Base-by-base conservation (phyloP, 2,329 filamentous ascomycete species). In the Aspergillus felis region DNA sequence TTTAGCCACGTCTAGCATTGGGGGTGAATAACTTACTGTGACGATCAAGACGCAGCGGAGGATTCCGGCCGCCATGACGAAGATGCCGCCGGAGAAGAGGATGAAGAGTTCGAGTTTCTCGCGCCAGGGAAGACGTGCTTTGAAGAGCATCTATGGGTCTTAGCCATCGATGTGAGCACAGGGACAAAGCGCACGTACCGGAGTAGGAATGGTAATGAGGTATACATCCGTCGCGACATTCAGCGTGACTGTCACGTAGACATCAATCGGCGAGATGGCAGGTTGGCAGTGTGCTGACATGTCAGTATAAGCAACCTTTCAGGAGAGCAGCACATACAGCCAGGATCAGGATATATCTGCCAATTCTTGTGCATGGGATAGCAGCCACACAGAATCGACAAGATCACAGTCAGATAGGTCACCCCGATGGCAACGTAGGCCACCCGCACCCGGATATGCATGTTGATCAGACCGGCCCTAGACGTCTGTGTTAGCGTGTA, bases 221-320 rank as follows among this genome's bases (percentile, higher is more conserved):
- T 86, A 86, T 1, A 84, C 53, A 61, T 87, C 84, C 3, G 84
- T 87, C 1, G 72, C 62, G 2, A 84, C 77, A 60, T 85, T 86
- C 58, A 81, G 71, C 3, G 76, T 71, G 32, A 82, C 78, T 1
- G 77, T 81, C n/a, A 81, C 76, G 67, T 80, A 83, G 41, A 83
- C 73, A 50, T 83, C 75, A 51, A 79, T 77, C 17, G 75, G 75
- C 0, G 82, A 81, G 10, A 84, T 77, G 8, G 79, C 81, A 7
- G 79, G 74, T 56, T 81, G 79, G 57, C 81, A 82, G 32, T 2
- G 12, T 14, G 17, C 32, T 35, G 14, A 35, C 32, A 35, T 6
- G 32, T 35, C 32, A 32, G 29, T 14, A 14, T 5, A 14, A 14
- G 12, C 12, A 32, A 6, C 12, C 12, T 14, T 28, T 32, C 12